phyloP scores from a whole-genome alignment of 2,329 filamentous ascomycete species.

The Xylariaceae sp. region DNA sequence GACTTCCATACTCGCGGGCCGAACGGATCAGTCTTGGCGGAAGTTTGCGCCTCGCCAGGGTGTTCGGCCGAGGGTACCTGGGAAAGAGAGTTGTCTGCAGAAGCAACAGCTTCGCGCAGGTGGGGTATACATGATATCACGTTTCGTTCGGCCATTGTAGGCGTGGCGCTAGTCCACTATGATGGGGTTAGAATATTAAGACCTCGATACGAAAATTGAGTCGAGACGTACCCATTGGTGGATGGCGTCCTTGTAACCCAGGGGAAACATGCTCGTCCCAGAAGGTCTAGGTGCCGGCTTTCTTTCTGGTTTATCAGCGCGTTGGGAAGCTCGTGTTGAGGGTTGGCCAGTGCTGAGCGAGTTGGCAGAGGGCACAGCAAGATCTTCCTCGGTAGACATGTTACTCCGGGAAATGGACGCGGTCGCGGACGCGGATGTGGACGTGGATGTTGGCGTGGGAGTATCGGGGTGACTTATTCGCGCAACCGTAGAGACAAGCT shows the following conservation, averaged over 20 bases:
- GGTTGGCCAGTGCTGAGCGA: constrained; percentile 41
- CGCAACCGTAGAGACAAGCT: constrained; percentile 39
- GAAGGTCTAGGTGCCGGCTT: constrained; percentile 35
- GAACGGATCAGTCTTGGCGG: constrained; percentile 69
- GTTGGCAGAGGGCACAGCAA: constrained; percentile 20
- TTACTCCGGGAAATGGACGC: constrained; percentile 19
- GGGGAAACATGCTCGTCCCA: constrained; percentile 67
- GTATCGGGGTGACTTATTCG: constrained; percentile 32
- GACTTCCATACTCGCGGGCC: constrained; percentile 86
- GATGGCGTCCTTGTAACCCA: constrained; percentile 89
- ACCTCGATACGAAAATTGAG: constrained; percentile 1
- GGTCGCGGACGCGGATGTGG: no score
- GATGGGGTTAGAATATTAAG: constrained; percentile 24
- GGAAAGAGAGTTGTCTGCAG: constrained; percentile 41
- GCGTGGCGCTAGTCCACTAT: constrained; percentile 84
- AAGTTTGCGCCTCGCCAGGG: constrained; percentile 47
- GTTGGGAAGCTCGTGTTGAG: constrained; percentile 51
- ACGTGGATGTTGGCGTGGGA: constrained; percentile 10
- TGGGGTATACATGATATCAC: constrained; percentile 87
- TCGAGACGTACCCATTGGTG: constrained; percentile 76
- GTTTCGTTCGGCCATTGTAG: constrained; percentile 81
- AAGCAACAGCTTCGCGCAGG: constrained; percentile 71
- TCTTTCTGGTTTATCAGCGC: constrained; percentile 36
- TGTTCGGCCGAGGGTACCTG: constrained; percentile 41
- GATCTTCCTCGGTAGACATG: constrained; percentile 36